These are phyloP conservation scores for Starmerella khaoyaiensis DNA, from an alignment of 805 yeast genomes.

Conservation along the genomic window DNA sequence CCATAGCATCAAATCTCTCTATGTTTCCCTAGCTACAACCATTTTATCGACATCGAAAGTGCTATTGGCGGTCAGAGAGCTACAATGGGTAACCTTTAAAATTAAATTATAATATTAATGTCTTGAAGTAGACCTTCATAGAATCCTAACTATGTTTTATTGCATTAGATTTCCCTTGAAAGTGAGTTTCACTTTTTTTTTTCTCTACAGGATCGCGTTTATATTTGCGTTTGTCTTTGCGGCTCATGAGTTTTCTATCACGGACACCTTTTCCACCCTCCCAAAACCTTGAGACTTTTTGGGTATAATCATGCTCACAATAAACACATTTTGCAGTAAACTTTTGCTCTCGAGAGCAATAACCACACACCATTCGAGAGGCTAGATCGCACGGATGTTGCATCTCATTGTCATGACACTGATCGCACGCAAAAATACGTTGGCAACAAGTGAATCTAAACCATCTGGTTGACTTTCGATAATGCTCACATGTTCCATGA, in stretches of 20 bases:
- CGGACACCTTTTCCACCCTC: slow-evolving; percentile 36
- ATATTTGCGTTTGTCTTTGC: slow-evolving; percentile 34
- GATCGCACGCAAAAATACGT: slow-evolving; percentile 33
- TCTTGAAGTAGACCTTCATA: neutral
- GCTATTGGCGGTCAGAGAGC: no score
- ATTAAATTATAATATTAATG: neutral
- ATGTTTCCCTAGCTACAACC: no score
- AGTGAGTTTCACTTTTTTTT: slow-evolving; percentile 13
- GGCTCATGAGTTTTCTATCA: slow-evolving; percentile 30
- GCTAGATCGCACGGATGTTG: slow-evolving; percentile 31
- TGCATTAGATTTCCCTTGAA: slow-evolving; percentile 18
- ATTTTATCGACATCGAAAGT: no score
- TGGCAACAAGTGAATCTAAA: slow-evolving; percentile 34
- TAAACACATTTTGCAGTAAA: slow-evolving; percentile 27
- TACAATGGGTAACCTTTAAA: neutral
- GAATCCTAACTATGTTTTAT: slow-evolving; percentile 1
- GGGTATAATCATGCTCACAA: slow-evolving; percentile 30
- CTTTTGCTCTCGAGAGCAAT: slow-evolving; percentile 33
- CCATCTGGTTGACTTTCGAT: slow-evolving; percentile 33
- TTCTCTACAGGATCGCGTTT: slow-evolving; percentile 20
- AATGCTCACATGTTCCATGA: slow-evolving; percentile 32
- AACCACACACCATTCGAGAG: slow-evolving; percentile 33
- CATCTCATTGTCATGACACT: slow-evolving; percentile 31
- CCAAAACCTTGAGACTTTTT: slow-evolving; percentile 31
- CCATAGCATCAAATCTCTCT: no score